These are phyloP conservation scores for Tieghemostelium lacteum DNA, from an alignment of 78 protist genomes.

Conservation along the genomic window DNA sequence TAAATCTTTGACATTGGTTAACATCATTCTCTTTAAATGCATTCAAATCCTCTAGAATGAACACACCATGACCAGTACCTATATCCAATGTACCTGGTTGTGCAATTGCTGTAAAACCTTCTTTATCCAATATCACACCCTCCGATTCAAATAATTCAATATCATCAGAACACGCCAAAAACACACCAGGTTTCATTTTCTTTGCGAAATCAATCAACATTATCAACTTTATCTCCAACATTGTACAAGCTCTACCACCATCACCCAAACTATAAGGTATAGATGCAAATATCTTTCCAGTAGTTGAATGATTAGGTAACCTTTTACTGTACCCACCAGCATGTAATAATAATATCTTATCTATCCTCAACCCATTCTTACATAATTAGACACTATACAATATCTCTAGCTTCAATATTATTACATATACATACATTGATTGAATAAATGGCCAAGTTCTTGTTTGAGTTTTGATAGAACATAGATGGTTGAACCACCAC, in stretches of 20 bases:
- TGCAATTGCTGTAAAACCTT: constrained; percentile 48
- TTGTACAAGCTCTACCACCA: constrained; percentile 29
- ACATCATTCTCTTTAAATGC: constrained; percentile 8
- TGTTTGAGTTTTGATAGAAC: constrained; percentile 1
- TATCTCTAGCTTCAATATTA: too few relatives aligned
- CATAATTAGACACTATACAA: too few relatives aligned
- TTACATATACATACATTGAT: constrained; percentile 1
- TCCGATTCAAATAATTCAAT: constrained; percentile 62
- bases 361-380: neutral
- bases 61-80: constrained; percentile 73
- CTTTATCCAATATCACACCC: neutral
- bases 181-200: constrained; percentile 74
- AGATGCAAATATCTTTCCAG: constrained; percentile 77
- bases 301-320: constrained; percentile 65
- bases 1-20: constrained; percentile 27
- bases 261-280: constrained; percentile 25
- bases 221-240: constrained; percentile 74
- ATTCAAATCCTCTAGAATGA: constrained; percentile 27
- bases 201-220: constrained; percentile 57
- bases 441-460: neutral
- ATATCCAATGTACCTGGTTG: constrained; percentile 75
- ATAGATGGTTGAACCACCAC: constrained; percentile 76
- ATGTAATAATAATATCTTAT: constrained; percentile 56
- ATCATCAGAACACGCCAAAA: constrained; percentile 74
- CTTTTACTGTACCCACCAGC: constrained; percentile 80